Conservation (phyloP, 176 grass and related monocot genomes). For the Coix lacrymajobi region DNA sequence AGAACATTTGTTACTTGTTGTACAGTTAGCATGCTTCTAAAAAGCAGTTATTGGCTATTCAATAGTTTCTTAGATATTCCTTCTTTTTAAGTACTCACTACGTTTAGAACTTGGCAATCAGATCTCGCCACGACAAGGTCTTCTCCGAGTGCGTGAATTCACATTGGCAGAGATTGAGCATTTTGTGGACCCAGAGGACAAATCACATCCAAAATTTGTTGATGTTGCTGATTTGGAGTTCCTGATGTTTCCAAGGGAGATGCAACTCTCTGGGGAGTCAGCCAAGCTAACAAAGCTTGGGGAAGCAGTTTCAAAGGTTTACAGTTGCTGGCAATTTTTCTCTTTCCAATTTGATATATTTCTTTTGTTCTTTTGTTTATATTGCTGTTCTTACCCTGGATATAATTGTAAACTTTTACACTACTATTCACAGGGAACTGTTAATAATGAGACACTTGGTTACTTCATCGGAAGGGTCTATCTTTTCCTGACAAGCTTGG, state of each 20-base stretch:
- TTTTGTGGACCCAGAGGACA: slow-evolving; percentile 82
- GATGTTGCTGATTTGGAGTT: slow-evolving; percentile 71
- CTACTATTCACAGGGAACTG: slow-evolving; percentile 46
- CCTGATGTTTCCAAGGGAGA: slow-evolving; percentile 69
- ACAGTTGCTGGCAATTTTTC: background rate
- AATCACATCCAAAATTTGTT: slow-evolving; percentile 76
- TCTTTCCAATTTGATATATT: background rate
- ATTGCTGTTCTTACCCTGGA: background rate
- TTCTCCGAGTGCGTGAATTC: slow-evolving; percentile 82
- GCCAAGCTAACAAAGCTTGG: slow-evolving; percentile 55
- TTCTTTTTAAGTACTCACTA: slow-evolving; percentile 6
- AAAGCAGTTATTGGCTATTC: background rate
- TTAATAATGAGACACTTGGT: slow-evolving; percentile 86
- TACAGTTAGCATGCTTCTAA: background rate
- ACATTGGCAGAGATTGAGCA: slow-evolving; percentile 85
- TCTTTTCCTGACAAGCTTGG: slow-evolving; percentile 69
- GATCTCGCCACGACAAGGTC: slow-evolving; percentile 88
- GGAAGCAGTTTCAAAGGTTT: slow-evolving; percentile 65
- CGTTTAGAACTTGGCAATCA: slow-evolving; percentile 15
- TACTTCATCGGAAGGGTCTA: slow-evolving; percentile 90
- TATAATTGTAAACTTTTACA: background rate
- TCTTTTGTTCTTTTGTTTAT: background rate
- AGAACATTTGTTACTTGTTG: background rate
- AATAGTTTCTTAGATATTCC: background rate
- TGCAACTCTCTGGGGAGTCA: slow-evolving; percentile 58